Conservation (phyloP, 257 asterid genomes). For the Solanum boliviense region DNA sequence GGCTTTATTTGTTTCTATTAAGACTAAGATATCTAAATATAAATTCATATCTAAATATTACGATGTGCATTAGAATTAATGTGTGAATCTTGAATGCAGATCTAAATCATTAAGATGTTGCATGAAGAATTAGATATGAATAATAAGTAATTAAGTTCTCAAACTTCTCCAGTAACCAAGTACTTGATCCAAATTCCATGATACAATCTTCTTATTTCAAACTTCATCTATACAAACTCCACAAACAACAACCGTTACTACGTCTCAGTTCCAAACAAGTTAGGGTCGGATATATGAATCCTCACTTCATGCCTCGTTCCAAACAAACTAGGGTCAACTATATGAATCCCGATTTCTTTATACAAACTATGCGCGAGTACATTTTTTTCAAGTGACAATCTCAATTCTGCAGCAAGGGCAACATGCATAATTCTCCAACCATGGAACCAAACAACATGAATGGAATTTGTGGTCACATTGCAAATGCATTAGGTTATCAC, state of each 20-base stretch:
- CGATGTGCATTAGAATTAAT: too few species aligned
- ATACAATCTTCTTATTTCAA: not conserved
- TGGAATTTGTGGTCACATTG: conserved; percentile 10
- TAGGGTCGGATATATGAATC: not conserved
- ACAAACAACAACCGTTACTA: not conserved
- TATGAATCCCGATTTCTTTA: not conserved
- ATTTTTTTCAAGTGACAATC: conserved; percentile 13
- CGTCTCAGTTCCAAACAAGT: not conserved
- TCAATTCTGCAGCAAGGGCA: conserved; percentile 20
- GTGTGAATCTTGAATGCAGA: too few species aligned
- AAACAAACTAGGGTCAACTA: not conserved
- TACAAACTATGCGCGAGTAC: not conserved
- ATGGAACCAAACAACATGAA: conserved; percentile 11
- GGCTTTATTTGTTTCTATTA: too few species aligned
- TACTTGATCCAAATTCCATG: not conserved
- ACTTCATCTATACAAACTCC: not conserved
- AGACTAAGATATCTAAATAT: too few species aligned
- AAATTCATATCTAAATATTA: too few species aligned
- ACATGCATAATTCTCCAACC: not conserved
- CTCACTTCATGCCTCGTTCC: not conserved
- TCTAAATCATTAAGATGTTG: too few species aligned
- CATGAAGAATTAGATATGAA: too few species aligned
- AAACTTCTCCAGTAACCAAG: not conserved
- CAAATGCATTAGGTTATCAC: conserved; percentile 6
- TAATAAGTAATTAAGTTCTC: not conserved